Base-by-base conservation (phyloP, 2,329 filamentous ascomycete genomes). In the Boeremia exigua region DNA sequence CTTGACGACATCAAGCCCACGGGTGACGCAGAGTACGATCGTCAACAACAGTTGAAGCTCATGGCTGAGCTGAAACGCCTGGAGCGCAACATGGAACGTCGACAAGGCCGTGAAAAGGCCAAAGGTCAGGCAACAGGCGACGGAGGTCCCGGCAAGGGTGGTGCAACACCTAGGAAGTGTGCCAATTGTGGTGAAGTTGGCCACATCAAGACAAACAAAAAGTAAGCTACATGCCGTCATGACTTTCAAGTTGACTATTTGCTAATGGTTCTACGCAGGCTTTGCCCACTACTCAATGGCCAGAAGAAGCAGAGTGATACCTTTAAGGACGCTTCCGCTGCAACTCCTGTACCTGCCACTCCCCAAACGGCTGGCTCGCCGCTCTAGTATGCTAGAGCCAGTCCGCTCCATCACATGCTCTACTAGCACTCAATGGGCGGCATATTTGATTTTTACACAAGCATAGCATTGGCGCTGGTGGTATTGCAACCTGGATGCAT, bases 161-260 rank as follows among this genome's bases (percentile, higher is more conserved):
- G 80, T 32, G 81, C 81, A 39, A 88, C 86, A 10, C 82, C 84
- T 52, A 85, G 96, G 68, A 98, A 98, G 80, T 99, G 95, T 79
- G 95, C 95, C 64, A 98, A 97, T 77, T 99, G 95, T 78, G 95
- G 95, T 46, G 90, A 95, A 75, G 90, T 96, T 50, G 95, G 95
- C 29, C 95, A 99, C 72, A 99, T 99, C 82, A 97, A 97, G 79
- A 98, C 94, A 43, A 98, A 98, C 82, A 96, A 97, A 81, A 98
- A 97, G 92, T 95, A 57, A 45, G 65, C 44, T n/a, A 30, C 52
- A 29, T 32, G 27, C 25, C 19, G 36, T 43, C 34, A 34, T 48
- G 47, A 28, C 32, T 39, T 11, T 10, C 25, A 19, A 5, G n/a
- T n/a, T 34, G 23, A 4, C 7, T 27, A 10, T 15, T 57, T 48